phyloP scores from a whole-genome alignment of 768 basidiomycete genomes.

The Mycena filopes region DNA sequence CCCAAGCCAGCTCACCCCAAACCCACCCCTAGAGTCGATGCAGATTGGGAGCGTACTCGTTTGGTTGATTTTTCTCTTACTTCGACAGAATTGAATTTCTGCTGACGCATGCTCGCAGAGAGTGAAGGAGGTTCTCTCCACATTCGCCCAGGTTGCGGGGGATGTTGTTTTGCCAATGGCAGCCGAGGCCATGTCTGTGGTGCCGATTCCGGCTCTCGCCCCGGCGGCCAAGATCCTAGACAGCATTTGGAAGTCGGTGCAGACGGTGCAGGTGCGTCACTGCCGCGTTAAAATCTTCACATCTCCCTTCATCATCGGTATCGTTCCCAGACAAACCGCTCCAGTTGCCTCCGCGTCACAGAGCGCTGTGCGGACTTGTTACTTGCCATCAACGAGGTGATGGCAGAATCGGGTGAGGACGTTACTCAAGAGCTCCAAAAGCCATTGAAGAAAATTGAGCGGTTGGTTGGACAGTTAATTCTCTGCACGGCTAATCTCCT shows the following conservation, averaged over 20 bases:
- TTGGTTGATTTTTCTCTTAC: not conserved
- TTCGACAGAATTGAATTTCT: no score
- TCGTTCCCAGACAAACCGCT: constrained; percentile 65
- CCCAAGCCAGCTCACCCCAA: not conserved
- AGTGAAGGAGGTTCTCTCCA: constrained; percentile 1
- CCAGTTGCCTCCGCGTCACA: constrained; percentile 75
- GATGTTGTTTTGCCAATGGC: constrained; percentile 17
- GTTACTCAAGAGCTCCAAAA: constrained; percentile 59
- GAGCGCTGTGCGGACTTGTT: constrained; percentile 79
- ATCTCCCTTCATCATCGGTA: not conserved
- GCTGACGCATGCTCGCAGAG: not conserved
- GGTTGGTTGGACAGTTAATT: constrained; percentile 46
- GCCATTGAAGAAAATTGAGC: constrained; percentile 63
- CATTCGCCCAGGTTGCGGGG: constrained; percentile 8
- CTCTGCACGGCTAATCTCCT: constrained; percentile 33
- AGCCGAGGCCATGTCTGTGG: constrained; percentile 1
- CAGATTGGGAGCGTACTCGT: constrained; percentile 21
- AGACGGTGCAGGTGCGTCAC: constrained; percentile 12
- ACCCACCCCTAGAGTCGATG: no score
- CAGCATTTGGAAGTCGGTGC: constrained; percentile 18
- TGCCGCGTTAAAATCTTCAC: no score
- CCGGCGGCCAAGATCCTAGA: constrained; percentile 23
- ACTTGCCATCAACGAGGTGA: constrained; percentile 69
- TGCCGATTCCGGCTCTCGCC: constrained; percentile 13
- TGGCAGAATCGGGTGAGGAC: constrained; percentile 64